These are phyloP conservation scores for Candida tetrigidarum DNA, from an alignment of 1,139 yeast genomes.

Conservation along the genomic window DNA sequence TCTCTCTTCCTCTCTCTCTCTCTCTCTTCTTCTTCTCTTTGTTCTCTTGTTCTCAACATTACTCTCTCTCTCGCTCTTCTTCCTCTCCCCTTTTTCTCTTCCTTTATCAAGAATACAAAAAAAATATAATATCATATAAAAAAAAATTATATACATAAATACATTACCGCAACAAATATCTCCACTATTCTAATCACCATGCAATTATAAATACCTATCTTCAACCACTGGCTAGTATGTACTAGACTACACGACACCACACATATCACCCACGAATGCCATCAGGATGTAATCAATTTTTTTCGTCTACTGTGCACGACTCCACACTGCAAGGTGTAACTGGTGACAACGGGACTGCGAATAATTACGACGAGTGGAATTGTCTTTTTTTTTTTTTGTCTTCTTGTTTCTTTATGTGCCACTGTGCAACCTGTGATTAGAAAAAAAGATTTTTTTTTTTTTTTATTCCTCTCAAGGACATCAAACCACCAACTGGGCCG, in stretches of 20 bases:
- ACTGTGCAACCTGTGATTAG: neutral
- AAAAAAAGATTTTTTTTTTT: neutral
- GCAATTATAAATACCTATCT: no score
- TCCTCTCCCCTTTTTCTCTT: neutral
- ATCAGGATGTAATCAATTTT: no score
- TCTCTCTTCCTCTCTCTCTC: slow-evolving; percentile 1
- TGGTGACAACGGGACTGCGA: neutral
- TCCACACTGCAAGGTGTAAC: neutral
- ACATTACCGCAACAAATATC: no score
- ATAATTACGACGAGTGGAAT: neutral
- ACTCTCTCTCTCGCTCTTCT: neutral
- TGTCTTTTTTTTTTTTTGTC: neutral
- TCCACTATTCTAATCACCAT: no score
- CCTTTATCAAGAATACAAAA: neutral
- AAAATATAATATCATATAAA: neutral
- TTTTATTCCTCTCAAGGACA: neutral
- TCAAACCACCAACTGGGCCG: slow-evolving; percentile 1
- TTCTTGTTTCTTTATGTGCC: neutral
- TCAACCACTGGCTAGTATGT: no score
- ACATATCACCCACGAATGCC: no score
- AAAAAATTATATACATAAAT: no score
- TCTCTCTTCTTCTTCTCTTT: neutral
- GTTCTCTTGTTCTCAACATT: slow-evolving; percentile 3
- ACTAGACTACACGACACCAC: no score
- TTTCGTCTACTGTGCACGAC: neutral